These are phyloP conservation scores for Sclerotinia trifoliorum DNA, from an alignment of 2,329 filamentous ascomycete species.

Conservation along the genomic window DNA sequence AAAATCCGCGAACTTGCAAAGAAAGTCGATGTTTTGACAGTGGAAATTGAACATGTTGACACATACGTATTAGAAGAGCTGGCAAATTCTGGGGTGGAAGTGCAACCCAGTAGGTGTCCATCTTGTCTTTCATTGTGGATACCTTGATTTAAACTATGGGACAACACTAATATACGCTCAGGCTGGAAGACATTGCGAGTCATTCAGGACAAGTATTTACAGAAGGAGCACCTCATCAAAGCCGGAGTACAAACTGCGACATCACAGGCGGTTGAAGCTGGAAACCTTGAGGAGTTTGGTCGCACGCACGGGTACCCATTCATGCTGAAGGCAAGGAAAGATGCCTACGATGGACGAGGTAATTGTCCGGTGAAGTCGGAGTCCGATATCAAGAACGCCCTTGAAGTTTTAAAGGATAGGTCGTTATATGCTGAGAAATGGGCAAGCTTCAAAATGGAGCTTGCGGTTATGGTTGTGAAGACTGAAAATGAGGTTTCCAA, in stretches of 20 bases:
- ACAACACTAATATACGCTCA: slow-evolving; percentile 67
- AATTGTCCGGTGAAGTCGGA: slow-evolving; percentile 64
- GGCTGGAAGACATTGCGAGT: slow-evolving; percentile 82
- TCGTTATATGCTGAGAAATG: slow-evolving; percentile 71
- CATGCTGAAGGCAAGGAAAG: slow-evolving; percentile 89
- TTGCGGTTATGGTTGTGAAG: slow-evolving; percentile 93
- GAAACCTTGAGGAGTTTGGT: slow-evolving; percentile 60
- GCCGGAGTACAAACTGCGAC: slow-evolving; percentile 71
- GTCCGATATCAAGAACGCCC: slow-evolving; percentile 62
- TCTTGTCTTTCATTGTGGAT: neutral
- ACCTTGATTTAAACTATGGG: slow-evolving; percentile 1
- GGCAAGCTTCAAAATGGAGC: slow-evolving; percentile 79
- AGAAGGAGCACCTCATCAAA: slow-evolving; percentile 75
- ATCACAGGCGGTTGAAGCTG: slow-evolving; percentile 55
- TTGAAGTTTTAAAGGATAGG: slow-evolving; percentile 66
- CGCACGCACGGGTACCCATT: slow-evolving; percentile 73
- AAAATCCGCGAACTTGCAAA: slow-evolving; percentile 78
- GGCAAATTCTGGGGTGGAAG: slow-evolving; percentile 59
- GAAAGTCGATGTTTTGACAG: slow-evolving; percentile 76
- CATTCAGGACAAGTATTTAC: slow-evolving; percentile 91
- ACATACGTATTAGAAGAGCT: slow-evolving; percentile 87
- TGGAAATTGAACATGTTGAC: slow-evolving; percentile 94
- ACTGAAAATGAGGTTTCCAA: slow-evolving; percentile 62
- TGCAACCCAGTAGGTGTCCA: slow-evolving; percentile 40
- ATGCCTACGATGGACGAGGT: slow-evolving; percentile 87